These are phyloP conservation scores for Trypanosoma caninum DNA, from an alignment of 208 protist species.

Conservation along the genomic window DNA sequence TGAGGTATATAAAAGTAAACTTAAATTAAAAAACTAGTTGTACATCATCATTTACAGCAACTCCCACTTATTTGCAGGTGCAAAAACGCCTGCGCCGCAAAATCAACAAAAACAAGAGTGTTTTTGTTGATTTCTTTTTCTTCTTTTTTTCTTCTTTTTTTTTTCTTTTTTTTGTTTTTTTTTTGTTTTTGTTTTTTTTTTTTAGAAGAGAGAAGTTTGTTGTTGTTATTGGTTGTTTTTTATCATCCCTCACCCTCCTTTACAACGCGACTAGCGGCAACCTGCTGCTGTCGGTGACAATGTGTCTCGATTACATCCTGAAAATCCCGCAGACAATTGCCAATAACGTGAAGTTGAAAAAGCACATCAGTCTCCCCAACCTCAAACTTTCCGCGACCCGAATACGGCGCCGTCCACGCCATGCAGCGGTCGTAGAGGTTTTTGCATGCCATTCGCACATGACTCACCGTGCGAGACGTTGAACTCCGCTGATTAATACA, in stretches of 20 bases:
- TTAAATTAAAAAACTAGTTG: too few relatives aligned
- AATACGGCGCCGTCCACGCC: constrained; percentile 69
- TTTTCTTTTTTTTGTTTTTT: background rate
- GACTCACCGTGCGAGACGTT: constrained; percentile 86
- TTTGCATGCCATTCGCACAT: constrained; percentile 88
- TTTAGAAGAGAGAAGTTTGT: too few relatives aligned
- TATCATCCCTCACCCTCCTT: constrained; percentile 21
- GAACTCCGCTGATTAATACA: constrained; percentile 84
- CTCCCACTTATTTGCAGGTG: too few relatives aligned
- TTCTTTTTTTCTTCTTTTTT: background rate
- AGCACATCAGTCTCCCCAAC: constrained; percentile 62
- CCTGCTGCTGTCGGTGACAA: constrained; percentile 38
- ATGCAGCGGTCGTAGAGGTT: constrained; percentile 91
- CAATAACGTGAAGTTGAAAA: constrained; percentile 84
- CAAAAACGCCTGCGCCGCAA: too few relatives aligned
- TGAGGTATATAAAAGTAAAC: too few relatives aligned
- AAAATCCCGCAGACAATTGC: constrained; percentile 90
- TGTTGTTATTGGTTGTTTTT: too few relatives aligned
- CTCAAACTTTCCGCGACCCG: constrained; percentile 71
- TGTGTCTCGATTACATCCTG: constrained; percentile 75
- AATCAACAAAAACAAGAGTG: too few relatives aligned
- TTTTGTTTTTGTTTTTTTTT: background rate
- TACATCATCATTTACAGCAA: too few relatives aligned
- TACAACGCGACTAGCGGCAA: constrained; percentile 9
- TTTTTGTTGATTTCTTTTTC: too few relatives aligned